Evolutionary conservation across 2,329 filamentous ascomycete genomes (phyloP).

Genomic region (Cladophialophora psammophila): DNA sequence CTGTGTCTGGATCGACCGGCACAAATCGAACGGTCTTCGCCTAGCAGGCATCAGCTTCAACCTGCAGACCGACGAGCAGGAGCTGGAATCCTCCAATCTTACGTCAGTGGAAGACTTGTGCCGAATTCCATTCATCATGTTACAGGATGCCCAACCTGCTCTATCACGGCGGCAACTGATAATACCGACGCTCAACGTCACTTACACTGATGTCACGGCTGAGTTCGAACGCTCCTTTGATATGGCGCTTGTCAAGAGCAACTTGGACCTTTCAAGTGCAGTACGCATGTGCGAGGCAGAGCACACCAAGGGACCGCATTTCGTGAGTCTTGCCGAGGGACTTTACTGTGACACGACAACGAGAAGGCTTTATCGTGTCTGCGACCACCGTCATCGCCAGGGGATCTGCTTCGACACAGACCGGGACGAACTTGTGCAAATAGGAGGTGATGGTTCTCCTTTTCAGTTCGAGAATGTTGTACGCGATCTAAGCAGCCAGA

Average conservation of each 20-base stretch:
- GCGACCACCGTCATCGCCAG: background rate
- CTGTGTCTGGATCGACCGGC: slow-evolving; percentile 13
- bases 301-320: slow-evolving; percentile 6
- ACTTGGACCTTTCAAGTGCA: background rate
- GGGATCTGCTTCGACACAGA: background rate
- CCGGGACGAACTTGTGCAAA: background rate
- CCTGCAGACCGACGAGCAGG: background rate
- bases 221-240: background rate
- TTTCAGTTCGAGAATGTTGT: background rate
- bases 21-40: slow-evolving; percentile 9
- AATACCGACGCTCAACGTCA: background rate
- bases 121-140: background rate
- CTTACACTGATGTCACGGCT: background rate
- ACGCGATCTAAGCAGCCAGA: background rate
- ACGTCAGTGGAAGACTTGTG: slow-evolving; percentile 14
- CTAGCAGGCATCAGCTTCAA: slow-evolving; percentile 2
- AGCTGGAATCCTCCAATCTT: background rate
- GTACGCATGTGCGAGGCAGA: slow-evolving; percentile 4
- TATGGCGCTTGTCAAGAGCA: slow-evolving; percentile 10
- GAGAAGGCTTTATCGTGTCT: slow-evolving; percentile 9
- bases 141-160: background rate
- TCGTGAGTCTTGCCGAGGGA: slow-evolving; percentile 10
- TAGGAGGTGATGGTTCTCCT: background rate
- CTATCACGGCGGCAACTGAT: slow-evolving; percentile 1
- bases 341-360: slow-evolving; percentile 13